Evolutionary conservation across 129 eudicot genomes (phyloP), one percentile per base, ranked within the genome.

Genomic region (Arctium lappa): DNA sequence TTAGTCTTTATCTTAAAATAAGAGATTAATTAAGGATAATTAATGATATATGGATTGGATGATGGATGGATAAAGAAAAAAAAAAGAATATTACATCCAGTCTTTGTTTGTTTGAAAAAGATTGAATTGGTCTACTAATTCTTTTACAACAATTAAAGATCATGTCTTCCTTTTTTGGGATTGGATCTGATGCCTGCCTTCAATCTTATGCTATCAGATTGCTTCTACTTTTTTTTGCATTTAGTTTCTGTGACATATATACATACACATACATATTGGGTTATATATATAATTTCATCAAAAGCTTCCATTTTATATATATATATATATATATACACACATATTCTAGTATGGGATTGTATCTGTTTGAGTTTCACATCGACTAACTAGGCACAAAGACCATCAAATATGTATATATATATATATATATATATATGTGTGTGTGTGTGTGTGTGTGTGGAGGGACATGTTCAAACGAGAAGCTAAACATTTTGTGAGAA

Each of bases 21-120:
- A 32, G 44, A 39, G 44, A 40, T 40, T 40, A 40, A 27, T 73
- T 15, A 37, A 73, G 46, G 2, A 16, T 38, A 56, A 56, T 65
- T 62, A 72, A 40, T 9, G 37, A 78, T 39, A 34, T 76, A 81
- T 16, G 69, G 77, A 83, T 69, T 83, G 86, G 73, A 34, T 83
- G 82, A 76, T 77, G 63, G 46, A 76, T 83, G 60, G 65, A 81
- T 53, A 79, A 40, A 44, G 85, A 75, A 40, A 44, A 13, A 76
- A 69, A 72, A 81, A 39, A 42, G 85, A 74, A 7, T 73, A 83
- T 18, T 71, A 31, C 39, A 77, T 77, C 77, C 32, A 53, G 82
- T 77, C 68, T 77, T 36, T 83, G 74, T 79, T 77, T 77, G 78
- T 53, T 83, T 70, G 78, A 83, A 76, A 83, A 83, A 83, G 82